Percentiles rank a stretch among this genome's conserved stretches.
These are phyloP conservation scores for Diatrype stigma DNA, from an alignment of 2,329 filamentous ascomycete species.

Conservation along the genomic window DNA sequence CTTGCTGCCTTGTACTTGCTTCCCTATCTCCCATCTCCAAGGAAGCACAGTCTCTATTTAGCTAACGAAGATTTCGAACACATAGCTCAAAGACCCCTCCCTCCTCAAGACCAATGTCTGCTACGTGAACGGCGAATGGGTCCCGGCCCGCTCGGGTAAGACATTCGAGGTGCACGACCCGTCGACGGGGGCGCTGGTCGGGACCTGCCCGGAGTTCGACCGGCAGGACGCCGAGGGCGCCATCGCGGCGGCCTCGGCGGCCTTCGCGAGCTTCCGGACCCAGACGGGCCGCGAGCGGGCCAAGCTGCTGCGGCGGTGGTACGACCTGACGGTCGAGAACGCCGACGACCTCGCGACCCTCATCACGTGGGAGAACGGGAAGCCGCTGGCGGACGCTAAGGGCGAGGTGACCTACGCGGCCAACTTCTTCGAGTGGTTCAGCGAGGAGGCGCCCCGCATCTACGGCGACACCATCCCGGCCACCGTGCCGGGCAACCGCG, in stretches of 20 bases:
- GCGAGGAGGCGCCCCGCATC: conserved; percentile 68
- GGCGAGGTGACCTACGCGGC: conserved; percentile 70
- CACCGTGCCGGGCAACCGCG: conserved; percentile 65
- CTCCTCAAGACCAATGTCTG: conserved; percentile 78
- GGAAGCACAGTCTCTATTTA: too few relatives aligned
- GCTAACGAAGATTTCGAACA: background rate
- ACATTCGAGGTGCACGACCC: conserved; percentile 90
- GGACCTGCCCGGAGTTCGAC: conserved; percentile 80
- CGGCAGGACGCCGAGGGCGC: conserved; percentile 72
- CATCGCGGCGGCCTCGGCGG: conserved; percentile 76
- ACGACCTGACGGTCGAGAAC: conserved; percentile 74
- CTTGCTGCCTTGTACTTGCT: too few relatives aligned
- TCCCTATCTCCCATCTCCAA: background rate
- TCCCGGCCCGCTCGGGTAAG: conserved; percentile 78
- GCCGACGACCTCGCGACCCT: conserved; percentile 75
- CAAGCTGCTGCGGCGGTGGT: conserved; percentile 74
- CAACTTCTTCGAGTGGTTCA: conserved; percentile 77
- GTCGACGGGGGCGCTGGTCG: conserved; percentile 74
- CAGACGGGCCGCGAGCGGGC: conserved; percentile 72
- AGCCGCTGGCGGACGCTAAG: conserved; percentile 71
- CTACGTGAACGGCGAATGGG: conserved; percentile 93
- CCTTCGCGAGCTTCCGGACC: conserved; percentile 66
- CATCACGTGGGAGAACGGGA: conserved; percentile 89
- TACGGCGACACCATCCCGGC: conserved; percentile 75
- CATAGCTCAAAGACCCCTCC: conserved; percentile 69